Conservation (phyloP, 1,284 basidiomycete species). For the Anthracocystis walkeri region DNA sequence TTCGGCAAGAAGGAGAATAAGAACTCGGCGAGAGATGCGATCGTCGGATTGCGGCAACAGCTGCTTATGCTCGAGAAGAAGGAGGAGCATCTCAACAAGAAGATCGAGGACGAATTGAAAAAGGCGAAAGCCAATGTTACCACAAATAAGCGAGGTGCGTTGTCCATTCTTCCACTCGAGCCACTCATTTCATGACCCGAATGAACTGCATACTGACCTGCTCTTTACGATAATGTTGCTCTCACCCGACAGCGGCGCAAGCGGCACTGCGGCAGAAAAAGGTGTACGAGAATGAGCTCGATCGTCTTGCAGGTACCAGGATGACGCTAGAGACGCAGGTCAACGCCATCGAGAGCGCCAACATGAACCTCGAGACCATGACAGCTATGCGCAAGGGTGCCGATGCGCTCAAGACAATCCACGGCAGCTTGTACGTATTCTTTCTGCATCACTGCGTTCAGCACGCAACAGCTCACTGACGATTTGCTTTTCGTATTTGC, state of each 20-base stretch:
- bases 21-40: constrained; percentile 70
- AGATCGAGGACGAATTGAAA: constrained; percentile 93
- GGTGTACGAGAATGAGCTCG: constrained; percentile 86
- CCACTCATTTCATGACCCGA: neutral
- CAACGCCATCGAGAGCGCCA: constrained; percentile 96
- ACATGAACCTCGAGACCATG: constrained; percentile 99
- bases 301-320: constrained; percentile 85
- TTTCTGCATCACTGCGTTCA: neutral
- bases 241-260: constrained; percentile 53
- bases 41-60: constrained; percentile 71
- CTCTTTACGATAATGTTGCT: neutral
- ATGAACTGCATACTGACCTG: neutral
- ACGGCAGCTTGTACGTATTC: constrained; percentile 77
- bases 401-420: constrained; percentile 89
- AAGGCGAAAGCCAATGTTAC: constrained; percentile 94
- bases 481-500: neutral
- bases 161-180: neutral
- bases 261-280: constrained; percentile 96
- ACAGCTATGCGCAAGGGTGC: constrained; percentile 96
- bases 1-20: constrained; percentile 67
- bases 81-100: constrained; percentile 94
- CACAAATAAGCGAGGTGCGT: constrained; percentile 90
- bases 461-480: neutral
- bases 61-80: constrained; percentile 97
- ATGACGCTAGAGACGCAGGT: constrained; percentile 96